These are phyloP conservation scores for Pyrenophora graminea DNA, from an alignment of 2,329 filamentous ascomycete genomes.

Conservation along the genomic window DNA sequence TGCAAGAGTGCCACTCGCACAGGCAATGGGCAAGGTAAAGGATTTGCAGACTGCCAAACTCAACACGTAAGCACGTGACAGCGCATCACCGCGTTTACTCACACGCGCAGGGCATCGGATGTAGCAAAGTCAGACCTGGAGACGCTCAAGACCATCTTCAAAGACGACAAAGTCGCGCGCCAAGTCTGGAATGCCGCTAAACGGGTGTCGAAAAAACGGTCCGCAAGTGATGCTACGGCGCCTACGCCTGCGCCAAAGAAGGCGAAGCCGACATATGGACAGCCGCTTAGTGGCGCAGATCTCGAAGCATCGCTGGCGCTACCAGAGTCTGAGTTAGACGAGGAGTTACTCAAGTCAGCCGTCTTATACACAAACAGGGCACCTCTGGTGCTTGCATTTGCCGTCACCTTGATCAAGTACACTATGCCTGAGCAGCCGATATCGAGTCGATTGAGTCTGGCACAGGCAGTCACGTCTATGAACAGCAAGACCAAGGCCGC, in stretches of 20 bases:
- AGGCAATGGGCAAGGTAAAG: constrained; percentile 60
- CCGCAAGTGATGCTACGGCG: constrained; percentile 39
- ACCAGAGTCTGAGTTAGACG: constrained; percentile 59
- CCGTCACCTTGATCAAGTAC: constrained; percentile 71
- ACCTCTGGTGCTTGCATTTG: constrained; percentile 80
- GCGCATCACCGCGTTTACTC: constrained; percentile 22
- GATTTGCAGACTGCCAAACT: constrained; percentile 58
- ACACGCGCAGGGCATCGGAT: constrained; percentile 46
- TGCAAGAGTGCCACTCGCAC: constrained; percentile 59
- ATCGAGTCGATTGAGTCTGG: constrained; percentile 81
- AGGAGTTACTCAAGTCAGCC: constrained; percentile 62
- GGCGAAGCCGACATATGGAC: constrained; percentile 34
- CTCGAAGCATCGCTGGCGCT: constrained; percentile 67
- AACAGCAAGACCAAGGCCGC: constrained; percentile 79
- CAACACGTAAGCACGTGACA: constrained; percentile 54
- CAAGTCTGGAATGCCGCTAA: constrained; percentile 63
- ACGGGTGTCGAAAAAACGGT: constrained; percentile 60
- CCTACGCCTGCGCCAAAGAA: constrained; percentile 40
- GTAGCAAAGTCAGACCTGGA: constrained; percentile 56
- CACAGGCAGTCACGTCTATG: constrained; percentile 80
- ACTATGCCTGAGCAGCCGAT: constrained; percentile 86
- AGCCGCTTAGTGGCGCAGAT: constrained; percentile 55
- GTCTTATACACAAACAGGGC: constrained; percentile 76
- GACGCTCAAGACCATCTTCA: constrained; percentile 50
- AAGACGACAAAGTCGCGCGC: constrained; percentile 60